These are phyloP conservation scores for Saccharomyces hybrid DNA, from an alignment of 1,139 yeast genomes.

Conservation along the genomic window DNA sequence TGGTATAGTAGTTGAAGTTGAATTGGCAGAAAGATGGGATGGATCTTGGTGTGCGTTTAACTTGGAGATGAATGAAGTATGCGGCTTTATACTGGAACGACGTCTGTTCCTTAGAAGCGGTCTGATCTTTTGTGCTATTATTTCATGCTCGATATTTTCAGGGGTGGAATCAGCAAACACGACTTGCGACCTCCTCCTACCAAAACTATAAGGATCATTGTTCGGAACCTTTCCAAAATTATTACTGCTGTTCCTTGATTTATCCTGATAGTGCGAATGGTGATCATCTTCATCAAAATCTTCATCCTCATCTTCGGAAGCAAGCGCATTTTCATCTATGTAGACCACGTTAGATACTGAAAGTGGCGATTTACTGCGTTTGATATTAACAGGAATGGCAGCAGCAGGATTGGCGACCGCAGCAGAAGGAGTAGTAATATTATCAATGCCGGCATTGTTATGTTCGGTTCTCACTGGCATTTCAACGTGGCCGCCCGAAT, in stretches of 20 bases:
- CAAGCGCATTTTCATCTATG: slow-evolving; percentile 40
- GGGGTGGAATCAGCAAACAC: slow-evolving; percentile 21
- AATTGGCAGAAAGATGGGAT: not conserved
- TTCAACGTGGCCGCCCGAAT: slow-evolving; percentile 11
- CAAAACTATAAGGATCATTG: slow-evolving; percentile 4
- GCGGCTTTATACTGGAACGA: slow-evolving; percentile 5
- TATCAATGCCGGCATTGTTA: not conserved
- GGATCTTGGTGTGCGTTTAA: slow-evolving; percentile 1
- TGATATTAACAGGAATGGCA: slow-evolving; percentile 1
- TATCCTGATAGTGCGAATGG: slow-evolving; percentile 15
- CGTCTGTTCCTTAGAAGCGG: slow-evolving; percentile 8
- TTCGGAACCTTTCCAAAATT: slow-evolving; percentile 2
- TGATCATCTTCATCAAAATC: slow-evolving; percentile 10
- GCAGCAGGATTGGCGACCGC: slow-evolving; percentile 3
- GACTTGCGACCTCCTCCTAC: slow-evolving; percentile 23
- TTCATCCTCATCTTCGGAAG: slow-evolving; percentile 32
- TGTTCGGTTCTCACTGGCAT: not conserved
- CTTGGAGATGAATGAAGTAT: slow-evolving; percentile 3
- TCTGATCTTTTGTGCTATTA: slow-evolving; percentile 29
- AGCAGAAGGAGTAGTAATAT: slow-evolving; percentile 1
- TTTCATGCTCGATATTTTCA: slow-evolving; percentile 24
- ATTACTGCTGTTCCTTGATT: slow-evolving; percentile 21
- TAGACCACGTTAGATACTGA: slow-evolving; percentile 13
- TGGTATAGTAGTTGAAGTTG: not conserved
- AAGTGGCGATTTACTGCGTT: slow-evolving; percentile 2